A percentile compares a stretch with the other conserved stretches of the same genome.
Evolutionary conservation across 2,329 filamentous ascomycete genomes (phyloP).

Genomic region (Diaporthe vaccinii): DNA sequence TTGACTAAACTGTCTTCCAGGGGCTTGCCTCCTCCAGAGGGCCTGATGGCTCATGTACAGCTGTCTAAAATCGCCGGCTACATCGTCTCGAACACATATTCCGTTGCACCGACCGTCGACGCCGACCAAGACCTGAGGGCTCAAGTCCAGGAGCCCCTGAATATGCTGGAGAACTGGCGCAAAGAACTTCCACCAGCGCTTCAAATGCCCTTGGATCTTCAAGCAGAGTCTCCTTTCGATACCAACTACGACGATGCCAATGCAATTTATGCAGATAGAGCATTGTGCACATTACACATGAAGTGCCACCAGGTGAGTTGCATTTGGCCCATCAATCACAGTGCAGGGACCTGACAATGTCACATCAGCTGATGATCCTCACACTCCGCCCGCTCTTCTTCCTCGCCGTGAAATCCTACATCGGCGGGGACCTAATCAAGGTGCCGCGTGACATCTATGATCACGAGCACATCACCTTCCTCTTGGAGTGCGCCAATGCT

Average conservation of each 20-base stretch:
- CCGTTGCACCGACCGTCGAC: constrained; percentile 48
- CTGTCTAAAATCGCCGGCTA: constrained; percentile 62
- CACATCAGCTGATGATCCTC: constrained; percentile 61
- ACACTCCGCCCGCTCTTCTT: constrained; percentile 63
- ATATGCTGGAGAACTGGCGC: constrained; percentile 55
- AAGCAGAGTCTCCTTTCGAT: constrained; percentile 46
- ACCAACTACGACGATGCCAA: constrained; percentile 48
- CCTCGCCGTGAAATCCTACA: constrained; percentile 60
- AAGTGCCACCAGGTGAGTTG: constrained; percentile 57
- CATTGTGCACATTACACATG: constrained; percentile 63
- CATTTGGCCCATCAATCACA: constrained; percentile 14
- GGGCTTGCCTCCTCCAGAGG: constrained; percentile 58
- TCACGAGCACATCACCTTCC: constrained; percentile 46
- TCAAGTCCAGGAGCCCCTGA: constrained; percentile 56
- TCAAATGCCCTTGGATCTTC: constrained; percentile 51
- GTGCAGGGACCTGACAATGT: constrained; percentile 29
- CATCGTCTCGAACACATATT: constrained; percentile 62
- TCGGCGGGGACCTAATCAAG: constrained; percentile 55
- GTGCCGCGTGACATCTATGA: constrained; percentile 47
- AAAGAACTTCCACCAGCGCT: constrained; percentile 48
- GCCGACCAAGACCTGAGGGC: constrained; percentile 36
- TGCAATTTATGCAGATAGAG: constrained; percentile 51
- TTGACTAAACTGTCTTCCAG: constrained; percentile 46
- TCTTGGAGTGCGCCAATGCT: constrained; percentile 57
- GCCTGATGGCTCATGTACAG: constrained; percentile 61